Conservation (phyloP, 2,329 filamentous ascomycete genomes). For the Ophiostoma pallidulum region DNA sequence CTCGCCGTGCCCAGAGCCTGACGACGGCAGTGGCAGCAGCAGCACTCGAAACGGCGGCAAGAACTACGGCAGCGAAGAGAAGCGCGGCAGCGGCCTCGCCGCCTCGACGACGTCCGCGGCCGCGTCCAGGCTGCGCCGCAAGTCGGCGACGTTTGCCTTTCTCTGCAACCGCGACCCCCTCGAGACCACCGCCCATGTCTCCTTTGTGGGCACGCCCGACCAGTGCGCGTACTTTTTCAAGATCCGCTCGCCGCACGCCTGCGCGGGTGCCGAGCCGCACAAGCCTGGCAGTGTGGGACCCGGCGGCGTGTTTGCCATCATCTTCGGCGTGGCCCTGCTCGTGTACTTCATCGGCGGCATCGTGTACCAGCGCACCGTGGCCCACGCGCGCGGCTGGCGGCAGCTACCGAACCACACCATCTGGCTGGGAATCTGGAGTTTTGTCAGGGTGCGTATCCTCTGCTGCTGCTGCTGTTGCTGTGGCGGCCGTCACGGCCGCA, state of each 20-base stretch:
- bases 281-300: constrained; percentile 64
- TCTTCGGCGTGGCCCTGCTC: constrained; percentile 63
- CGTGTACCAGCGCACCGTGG: constrained; percentile 90
- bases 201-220: constrained; percentile 82
- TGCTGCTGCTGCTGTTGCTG: constrained; percentile 3
- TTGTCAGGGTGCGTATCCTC: constrained; percentile 59
- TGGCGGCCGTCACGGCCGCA: too few species aligned
- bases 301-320: constrained; percentile 77
- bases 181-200: constrained; percentile 57
- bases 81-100: constrained; percentile 13
- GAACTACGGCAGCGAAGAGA: constrained; percentile 24
- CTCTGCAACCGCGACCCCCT: constrained; percentile 80
- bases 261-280: constrained; percentile 56
- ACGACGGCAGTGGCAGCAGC: constrained; percentile 19
- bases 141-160: constrained; percentile 84
- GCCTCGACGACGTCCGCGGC: background rate
- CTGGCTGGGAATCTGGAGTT: constrained; percentile 80
- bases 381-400: constrained; percentile 89
- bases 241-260: constrained; percentile 75
- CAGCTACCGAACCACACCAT: constrained; percentile 90
- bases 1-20: constrained; percentile 56
- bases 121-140: constrained; percentile 35
- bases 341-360: constrained; percentile 90
- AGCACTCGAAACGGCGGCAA: constrained; percentile 24
- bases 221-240: constrained; percentile 96